Conservation (phyloP, 495 filamentous ascomycete species). For the Aspergillus ellipticus region DNA sequence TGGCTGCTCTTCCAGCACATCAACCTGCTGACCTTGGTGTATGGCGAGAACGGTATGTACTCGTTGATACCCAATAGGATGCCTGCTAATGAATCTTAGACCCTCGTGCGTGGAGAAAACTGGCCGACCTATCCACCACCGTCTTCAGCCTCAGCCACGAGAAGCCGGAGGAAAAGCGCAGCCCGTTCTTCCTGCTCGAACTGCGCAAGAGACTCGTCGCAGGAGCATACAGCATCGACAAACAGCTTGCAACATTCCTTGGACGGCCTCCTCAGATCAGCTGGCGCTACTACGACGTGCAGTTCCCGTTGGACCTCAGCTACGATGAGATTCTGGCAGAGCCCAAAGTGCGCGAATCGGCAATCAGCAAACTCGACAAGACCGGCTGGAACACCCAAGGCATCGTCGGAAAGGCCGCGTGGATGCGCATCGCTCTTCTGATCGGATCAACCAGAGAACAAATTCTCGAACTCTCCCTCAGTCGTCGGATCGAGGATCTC, state of each 20-base stretch:
- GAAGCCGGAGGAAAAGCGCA: constrained; percentile 27
- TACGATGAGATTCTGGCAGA: constrained; percentile 43
- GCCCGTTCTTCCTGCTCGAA: constrained; percentile 45
- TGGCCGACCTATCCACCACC: constrained; percentile 22
- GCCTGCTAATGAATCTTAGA: constrained; percentile 7
- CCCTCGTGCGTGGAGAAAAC: constrained; percentile 23
- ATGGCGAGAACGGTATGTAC: constrained; percentile 5
- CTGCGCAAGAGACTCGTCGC: constrained; percentile 45
- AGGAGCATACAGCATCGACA: constrained; percentile 42
- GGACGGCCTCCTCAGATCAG: constrained; percentile 50
- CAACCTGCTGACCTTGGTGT: not conserved
- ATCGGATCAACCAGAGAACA: constrained; percentile 46
- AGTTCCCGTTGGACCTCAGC: constrained; percentile 50
- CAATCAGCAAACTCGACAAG: constrained; percentile 34
- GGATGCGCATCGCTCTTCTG: constrained; percentile 39
- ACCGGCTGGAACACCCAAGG: constrained; percentile 48
- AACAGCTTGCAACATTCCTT: constrained; percentile 44
- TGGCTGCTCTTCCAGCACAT: constrained; percentile 5
- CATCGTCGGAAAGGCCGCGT: constrained; percentile 27
- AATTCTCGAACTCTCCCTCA: constrained; percentile 51
- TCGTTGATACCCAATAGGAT: not conserved
- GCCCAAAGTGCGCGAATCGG: constrained; percentile 31
- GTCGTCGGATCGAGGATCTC: constrained; percentile 24
- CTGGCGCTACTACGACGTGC: constrained; percentile 45
- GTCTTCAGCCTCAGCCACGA: constrained; percentile 51